These are phyloP conservation scores for Rhodamnia argentea DNA, from an alignment of 345 rosid genomes.

Conservation along the genomic window DNA sequence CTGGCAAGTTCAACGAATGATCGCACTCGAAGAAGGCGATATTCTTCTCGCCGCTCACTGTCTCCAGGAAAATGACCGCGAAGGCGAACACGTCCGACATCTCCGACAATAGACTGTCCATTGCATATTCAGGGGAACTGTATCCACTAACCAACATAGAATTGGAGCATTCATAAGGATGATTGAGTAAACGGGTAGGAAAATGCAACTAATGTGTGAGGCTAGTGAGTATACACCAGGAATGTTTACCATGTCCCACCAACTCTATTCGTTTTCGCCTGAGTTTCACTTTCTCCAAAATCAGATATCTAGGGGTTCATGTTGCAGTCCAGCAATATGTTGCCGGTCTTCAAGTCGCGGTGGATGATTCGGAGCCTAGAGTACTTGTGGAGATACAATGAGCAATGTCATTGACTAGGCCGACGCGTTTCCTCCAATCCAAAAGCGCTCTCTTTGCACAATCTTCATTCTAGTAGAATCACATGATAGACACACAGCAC, in stretches of 20 bases:
- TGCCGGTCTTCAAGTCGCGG: background rate
- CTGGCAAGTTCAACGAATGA: background rate
- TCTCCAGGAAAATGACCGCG: background rate
- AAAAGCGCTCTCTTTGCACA: background rate
- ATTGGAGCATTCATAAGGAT: background rate
- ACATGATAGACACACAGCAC: background rate
- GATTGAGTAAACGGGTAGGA: background rate
- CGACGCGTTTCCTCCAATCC: background rate
- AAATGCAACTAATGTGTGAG: background rate
- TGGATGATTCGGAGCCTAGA: background rate
- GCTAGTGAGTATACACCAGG: background rate
- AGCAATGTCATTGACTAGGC: background rate
- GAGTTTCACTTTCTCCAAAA: background rate
- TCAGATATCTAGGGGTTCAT: slow-evolving; percentile 2
- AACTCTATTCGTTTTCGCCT: background rate
- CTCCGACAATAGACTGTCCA: background rate
- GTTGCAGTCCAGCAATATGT: background rate
- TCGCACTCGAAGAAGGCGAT: background rate
- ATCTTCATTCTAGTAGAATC: background rate
- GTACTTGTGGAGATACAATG: background rate
- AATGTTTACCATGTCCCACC: background rate
- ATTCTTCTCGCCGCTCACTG: background rate
- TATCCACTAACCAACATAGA: background rate
- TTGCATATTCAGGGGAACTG: background rate
- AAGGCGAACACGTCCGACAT: background rate